These are phyloP conservation scores for Gigaspora rosea DNA, from an alignment of 192 early-diverging fungal genomes.

Conservation along the genomic window DNA sequence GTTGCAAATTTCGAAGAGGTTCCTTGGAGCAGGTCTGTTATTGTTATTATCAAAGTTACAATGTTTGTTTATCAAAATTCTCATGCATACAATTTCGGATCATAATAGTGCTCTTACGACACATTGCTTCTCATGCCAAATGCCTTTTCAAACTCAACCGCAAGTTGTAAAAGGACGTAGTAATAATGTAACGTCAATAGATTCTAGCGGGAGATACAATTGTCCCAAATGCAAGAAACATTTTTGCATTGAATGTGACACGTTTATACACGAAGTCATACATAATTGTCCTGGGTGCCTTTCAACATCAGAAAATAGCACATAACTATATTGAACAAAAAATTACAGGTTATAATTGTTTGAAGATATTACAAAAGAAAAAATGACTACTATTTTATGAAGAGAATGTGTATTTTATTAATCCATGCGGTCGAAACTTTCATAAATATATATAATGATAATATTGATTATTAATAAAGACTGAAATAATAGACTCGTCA, in stretches of 20 bases:
- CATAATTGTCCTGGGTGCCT: slow-evolving; percentile 86
- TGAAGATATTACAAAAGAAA: too few species aligned
- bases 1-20: slow-evolving; percentile 81
- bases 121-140: slow-evolving; percentile 54
- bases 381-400: too few species aligned
- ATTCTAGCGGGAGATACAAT: slow-evolving; percentile 58
- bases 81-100: background rate
- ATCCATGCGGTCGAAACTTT: too few species aligned
- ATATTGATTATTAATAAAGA: too few species aligned
- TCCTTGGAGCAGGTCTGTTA: slow-evolving; percentile 48
- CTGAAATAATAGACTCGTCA: too few species aligned
- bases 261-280: slow-evolving; percentile 89
- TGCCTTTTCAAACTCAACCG: slow-evolving; percentile 39
- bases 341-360: too few species aligned
- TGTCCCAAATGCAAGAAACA: slow-evolving; percentile 77
- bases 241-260: slow-evolving; percentile 92
- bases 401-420: too few species aligned
- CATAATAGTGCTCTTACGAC: slow-evolving; percentile 39
- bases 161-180: slow-evolving; percentile 24
- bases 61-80: background rate
- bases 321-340: too few species aligned
- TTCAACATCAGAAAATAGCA: slow-evolving; percentile 18
- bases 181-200: slow-evolving; percentile 25
- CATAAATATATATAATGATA: too few species aligned
- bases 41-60: background rate